Evolutionary conservation across 2,329 filamentous ascomycete genomes (phyloP).

Genomic region (Bertia moriformis): DNA sequence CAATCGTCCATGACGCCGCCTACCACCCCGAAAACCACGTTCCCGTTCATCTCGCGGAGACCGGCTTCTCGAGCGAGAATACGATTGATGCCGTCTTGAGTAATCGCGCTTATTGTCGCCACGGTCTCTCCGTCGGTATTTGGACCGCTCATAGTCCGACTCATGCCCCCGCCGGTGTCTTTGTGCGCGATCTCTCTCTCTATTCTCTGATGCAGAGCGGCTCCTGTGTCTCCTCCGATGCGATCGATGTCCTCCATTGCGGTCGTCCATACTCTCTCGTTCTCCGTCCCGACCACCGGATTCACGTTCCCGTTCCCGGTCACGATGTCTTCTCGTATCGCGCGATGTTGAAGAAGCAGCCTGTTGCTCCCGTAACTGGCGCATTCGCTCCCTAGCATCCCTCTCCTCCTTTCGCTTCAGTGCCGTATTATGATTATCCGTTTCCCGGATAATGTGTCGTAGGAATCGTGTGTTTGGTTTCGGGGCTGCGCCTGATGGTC

Average conservation of each 20-base stretch:
- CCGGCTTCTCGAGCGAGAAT: not conserved
- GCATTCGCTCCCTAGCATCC: not conserved
- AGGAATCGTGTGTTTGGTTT: not conserved
- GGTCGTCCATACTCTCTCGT: not conserved
- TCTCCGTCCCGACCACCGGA: not conserved
- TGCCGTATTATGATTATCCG: not conserved
- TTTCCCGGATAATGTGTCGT: not conserved
- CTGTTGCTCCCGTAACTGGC: not conserved
- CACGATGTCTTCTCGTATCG: not conserved
- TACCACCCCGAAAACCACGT: not conserved
- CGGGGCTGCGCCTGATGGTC: not conserved
- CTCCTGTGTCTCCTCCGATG: not conserved
- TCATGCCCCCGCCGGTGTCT: not conserved
- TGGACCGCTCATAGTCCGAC: not conserved
- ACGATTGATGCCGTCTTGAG: not conserved
- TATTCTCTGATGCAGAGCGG: not conserved
- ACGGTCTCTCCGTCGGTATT: not conserved
- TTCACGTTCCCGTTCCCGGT: not conserved
- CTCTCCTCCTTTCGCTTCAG: conserved; percentile 1
- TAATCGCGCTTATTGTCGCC: not conserved
- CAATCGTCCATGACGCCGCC: not conserved
- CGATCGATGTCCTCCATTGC: not conserved
- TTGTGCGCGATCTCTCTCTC: not conserved
- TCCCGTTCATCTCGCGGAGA: not conserved
- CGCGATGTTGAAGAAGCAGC: not conserved